Evolutionary conservation across 2,329 filamentous ascomycete genomes (phyloP), one percentile per base, ranked within the genome.

Genomic region (Pseudocercospora musae): DNA sequence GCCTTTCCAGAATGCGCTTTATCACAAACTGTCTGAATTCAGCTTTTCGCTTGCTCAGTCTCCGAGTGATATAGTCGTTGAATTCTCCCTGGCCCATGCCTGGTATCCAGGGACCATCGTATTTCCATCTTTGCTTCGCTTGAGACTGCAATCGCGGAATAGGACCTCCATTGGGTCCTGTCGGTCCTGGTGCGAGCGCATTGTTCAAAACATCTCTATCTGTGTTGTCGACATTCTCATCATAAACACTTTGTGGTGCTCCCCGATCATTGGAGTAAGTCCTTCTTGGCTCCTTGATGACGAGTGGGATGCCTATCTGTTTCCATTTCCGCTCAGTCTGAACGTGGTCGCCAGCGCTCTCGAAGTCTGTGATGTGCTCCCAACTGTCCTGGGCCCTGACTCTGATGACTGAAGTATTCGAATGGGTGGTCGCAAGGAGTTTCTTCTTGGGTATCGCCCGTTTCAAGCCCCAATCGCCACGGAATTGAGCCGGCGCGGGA

Each of bases 401-500:
- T 67, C 91, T 86, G 58, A 96, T 84, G 55, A 90, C 81, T 9
- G 92, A 90, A n/a, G 87, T 88, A 6, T 87, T 87, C 58, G 86
- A 85, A 20, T 87, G 85, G 4, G 91, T 93, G 2, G 89, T 87
- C 9, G 62, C 57, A 3, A 54, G 52, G 9, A 54, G 52, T n/a
- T 54, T 54, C 74, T 89, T 89, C 8, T 89, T 78, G 1, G 94
- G 94, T 5, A 98, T 81, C 0, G 92, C 83, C 59, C 94, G 84
- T 80, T 98, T 98, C 70, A 97, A 80, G 13, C 94, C 94, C 93
- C 94, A 98, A 73, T 98, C 94, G 37, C 94, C 94, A 72, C 86
- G 86, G 44, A 82, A 80, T 23, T 91, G 84, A 7, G 92, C 93
- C 18, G 87, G 83, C 49, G 84, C 79, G 5, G 92, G 89, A 0